Base-by-base conservation (phyloP, 306 rosid species). In the Castanea mollissima region DNA sequence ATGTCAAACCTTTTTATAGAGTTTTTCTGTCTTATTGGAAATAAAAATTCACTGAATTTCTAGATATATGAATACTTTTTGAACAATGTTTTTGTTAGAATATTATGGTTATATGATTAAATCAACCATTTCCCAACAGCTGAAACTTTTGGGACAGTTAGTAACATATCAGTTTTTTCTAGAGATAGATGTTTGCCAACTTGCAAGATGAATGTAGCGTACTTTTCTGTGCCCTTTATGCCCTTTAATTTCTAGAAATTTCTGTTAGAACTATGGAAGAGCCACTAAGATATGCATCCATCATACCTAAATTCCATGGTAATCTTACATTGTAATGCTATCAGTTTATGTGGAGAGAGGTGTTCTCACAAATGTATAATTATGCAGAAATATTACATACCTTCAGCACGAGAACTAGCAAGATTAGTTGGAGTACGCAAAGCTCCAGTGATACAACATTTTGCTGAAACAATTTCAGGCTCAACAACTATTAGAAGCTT, bases 391-490 rank as follows among this genome's bases (percentile, higher is more conserved):
- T 86, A 84, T 79, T 77, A 82, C 65, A 68, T 82, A 65, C 71
- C 96, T 70, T 68, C 92, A 20, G 88, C 95, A 5, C 71, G 91
- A 69, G 93, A 92, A 74, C 84, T 92, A 51, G 69, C 93, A 21
- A 87, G 96, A 3, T 79, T 90, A 78, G 85, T 83, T 70, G 97
- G 92, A 23, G 87, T 91, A 41, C 88, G 90, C 89, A 85, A 92
- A 80, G 93, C 96, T 77, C 93, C 93, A 16, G 82, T 88, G 34
- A 86, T 92, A 69, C 97, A 91, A 69, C 92, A 89, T 84, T 92
- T 90, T 80, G 60, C 96, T 0, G 93, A 92, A 84, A 90, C 97
- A 44, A 86, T 92, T 75, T 90, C 93, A 21, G 97, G 97, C 20
- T 55, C 88, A 46, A 81, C 87, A 41, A 92, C 96, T 27, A 91